Evolutionary conservation across 23 red algal genomes (phyloP), one percentile per base, ranked within the genome.

Genomic region (Gracilaria caudata): DNA sequence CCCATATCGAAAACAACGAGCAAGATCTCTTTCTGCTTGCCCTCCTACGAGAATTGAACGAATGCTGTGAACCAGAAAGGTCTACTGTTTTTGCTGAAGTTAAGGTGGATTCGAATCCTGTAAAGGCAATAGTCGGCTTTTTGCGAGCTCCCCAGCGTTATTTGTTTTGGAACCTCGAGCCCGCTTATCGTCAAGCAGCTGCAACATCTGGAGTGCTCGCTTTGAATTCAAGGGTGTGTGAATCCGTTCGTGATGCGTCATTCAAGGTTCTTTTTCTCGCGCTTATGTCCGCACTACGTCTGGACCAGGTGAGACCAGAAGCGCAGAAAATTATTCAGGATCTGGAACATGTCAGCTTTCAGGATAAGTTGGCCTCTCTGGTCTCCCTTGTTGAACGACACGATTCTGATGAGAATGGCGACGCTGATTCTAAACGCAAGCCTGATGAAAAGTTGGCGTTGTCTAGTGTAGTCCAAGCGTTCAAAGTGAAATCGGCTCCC

Each of bases 171-270:
- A 30, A 75, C 38, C 43, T 75, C 19, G 25, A 36, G 33, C 14
- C 70, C 33, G 70, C 33, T 8, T 75, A 75, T 47, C 25, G 29
- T 47, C 70, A 75, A 75, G 70, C 70, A 75, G 70, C 70, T 20
- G 39, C 49, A 43, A 75, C 70, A 29, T 29, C 70, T 47, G 43
- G 70, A 29, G 9, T 75, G 21, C 25, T 75, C 38, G 70, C 70
- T 46, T 36, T 46, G 0, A 3, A 75, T 29, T 46, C 37, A 9
- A 75, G 43, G 11, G 7, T 75, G 6, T 43, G 39, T 33, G 13
- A 29, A 11, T 3, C 21, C 20, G 19, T 6, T 75, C 0, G 38
- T 46, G 43, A 26, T 49, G 3, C 25, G 1, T 49, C 39, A 28
- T 13, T 43, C 37, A 30, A 26, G 13, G 43, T 75, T 25, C 8